Evolutionary conservation across 371 early-diverging fungal genomes (phyloP).

Genomic region (Mucor sp.): DNA sequence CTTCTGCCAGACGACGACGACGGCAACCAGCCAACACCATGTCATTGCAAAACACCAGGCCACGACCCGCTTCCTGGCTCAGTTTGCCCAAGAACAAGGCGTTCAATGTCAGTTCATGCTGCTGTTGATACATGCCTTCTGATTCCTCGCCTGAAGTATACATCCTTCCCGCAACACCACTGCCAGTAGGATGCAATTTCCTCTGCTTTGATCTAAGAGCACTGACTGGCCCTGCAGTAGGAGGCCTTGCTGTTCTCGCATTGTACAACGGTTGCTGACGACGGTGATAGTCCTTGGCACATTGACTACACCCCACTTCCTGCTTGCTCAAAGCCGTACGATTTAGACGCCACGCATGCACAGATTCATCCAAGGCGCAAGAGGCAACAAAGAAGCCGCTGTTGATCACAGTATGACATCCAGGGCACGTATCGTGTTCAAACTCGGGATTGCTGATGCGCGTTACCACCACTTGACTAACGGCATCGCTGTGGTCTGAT

Average conservation of each 20-base stretch:
- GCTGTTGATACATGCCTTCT: background rate
- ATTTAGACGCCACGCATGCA: constrained; percentile 42
- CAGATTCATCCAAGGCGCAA: constrained; percentile 30
- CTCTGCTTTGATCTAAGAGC: background rate
- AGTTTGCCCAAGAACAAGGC: constrained; percentile 36
- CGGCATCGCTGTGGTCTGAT: constrained; percentile 26
- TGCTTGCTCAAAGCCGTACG: constrained; percentile 18
- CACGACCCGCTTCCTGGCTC: constrained; percentile 29
- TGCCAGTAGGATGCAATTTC: background rate
- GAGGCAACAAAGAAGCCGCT: constrained; percentile 45
- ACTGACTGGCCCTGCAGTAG: background rate
- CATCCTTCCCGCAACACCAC: background rate
- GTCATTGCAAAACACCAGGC: constrained; percentile 37
- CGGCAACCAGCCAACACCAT: constrained; percentile 44
- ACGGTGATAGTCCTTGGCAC: constrained; percentile 32
- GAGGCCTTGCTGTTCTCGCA: background rate
- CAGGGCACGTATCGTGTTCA: constrained; percentile 27
- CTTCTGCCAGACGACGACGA: background rate
- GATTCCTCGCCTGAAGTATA: background rate
- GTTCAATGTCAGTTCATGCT: background rate
- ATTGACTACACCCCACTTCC: constrained; percentile 24
- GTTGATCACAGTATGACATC: constrained; percentile 36
- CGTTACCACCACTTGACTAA: constrained; percentile 38
- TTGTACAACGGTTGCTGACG: constrained; percentile 4
- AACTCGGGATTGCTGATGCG: constrained; percentile 34